Conservation (phyloP, 129 eudicot species). For the Chrysanthemum lavandulifolium region DNA sequence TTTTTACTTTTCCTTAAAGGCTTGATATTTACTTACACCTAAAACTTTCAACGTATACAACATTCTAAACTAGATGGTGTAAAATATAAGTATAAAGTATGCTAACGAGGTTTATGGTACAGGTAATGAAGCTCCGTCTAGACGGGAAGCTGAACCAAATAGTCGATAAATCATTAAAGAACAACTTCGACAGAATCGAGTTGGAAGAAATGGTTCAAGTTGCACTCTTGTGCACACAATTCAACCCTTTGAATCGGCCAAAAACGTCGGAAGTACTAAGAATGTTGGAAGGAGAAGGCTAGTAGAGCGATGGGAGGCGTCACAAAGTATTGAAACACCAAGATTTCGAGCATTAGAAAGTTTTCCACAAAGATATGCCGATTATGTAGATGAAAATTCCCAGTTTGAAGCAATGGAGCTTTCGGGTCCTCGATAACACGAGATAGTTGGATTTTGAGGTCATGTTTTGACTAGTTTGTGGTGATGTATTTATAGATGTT, state of each 20-base stretch:
- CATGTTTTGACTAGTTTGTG: slow-evolving; percentile 13
- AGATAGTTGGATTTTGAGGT: not conserved
- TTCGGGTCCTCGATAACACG: slow-evolving; percentile 85
- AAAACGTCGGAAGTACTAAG: slow-evolving; percentile 88
- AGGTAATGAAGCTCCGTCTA: slow-evolving; percentile 76
- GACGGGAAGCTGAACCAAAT: slow-evolving; percentile 74
- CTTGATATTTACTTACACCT: too few species aligned
- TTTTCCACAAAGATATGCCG: slow-evolving; percentile 62
- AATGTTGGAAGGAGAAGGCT: slow-evolving; percentile 91
- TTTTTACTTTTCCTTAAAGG: too few species aligned
- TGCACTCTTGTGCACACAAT: slow-evolving; percentile 81
- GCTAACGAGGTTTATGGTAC: slow-evolving; percentile 16
- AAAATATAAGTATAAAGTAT: not conserved
- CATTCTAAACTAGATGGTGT: too few species aligned
- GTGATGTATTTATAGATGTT: not conserved
- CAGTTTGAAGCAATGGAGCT: slow-evolving; percentile 91
- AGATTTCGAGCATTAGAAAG: slow-evolving; percentile 6
- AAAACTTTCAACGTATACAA: too few species aligned
- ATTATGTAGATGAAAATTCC: slow-evolving; percentile 76
- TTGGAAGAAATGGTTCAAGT: slow-evolving; percentile 86
- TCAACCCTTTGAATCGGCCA: slow-evolving; percentile 76
- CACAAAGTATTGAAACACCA: too few species aligned
- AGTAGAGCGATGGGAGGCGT: slow-evolving; percentile 77
- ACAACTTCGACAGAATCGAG: slow-evolving; percentile 56
- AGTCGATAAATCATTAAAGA: slow-evolving; percentile 63